phyloP scores from a whole-genome alignment of 495 filamentous ascomycete genomes.

The Xylaria scruposa region DNA sequence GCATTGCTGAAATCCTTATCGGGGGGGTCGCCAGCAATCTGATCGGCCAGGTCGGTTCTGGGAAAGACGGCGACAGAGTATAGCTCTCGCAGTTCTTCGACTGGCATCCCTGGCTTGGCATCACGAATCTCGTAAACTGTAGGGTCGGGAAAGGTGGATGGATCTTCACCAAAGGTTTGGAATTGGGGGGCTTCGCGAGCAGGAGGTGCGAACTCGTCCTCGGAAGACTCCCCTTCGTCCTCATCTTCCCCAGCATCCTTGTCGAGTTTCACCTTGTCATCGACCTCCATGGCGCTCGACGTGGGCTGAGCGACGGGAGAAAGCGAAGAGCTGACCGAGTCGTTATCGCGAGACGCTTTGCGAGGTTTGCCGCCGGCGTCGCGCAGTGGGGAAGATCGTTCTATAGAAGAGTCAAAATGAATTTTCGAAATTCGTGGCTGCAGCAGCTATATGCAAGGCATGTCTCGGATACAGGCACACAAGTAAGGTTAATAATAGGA shows the following conservation, averaged over 20 bases:
- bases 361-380: slow-evolving; percentile 50
- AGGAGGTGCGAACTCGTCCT: slow-evolving; percentile 78
- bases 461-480: not conserved
- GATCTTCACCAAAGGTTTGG: slow-evolving; percentile 88
- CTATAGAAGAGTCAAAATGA: slow-evolving; percentile 30
- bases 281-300: slow-evolving; percentile 56
- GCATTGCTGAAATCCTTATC: slow-evolving; percentile 95
- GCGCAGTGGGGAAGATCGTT: slow-evolving; percentile 55
- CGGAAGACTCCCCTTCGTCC: slow-evolving; percentile 65
- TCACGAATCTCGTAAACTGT: slow-evolving; percentile 92
- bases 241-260: slow-evolving; percentile 58
- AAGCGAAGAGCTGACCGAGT: slow-evolving; percentile 70
- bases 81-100: slow-evolving; percentile 82
- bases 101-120: slow-evolving; percentile 71
- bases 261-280: slow-evolving; percentile 57
- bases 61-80: slow-evolving; percentile 88
- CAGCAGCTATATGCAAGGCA: not conserved
- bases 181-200: slow-evolving; percentile 74
- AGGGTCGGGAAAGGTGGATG: slow-evolving; percentile 88
- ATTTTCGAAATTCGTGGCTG: not conserved
- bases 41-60: slow-evolving; percentile 74
- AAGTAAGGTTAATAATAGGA: not conserved
- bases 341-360: slow-evolving; percentile 57
- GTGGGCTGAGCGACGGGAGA: slow-evolving; percentile 60
- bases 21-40: slow-evolving; percentile 86